phyloP scores from a whole-genome alignment of 352 stramenopile species.

The Thalassiosira delicatula region DNA sequence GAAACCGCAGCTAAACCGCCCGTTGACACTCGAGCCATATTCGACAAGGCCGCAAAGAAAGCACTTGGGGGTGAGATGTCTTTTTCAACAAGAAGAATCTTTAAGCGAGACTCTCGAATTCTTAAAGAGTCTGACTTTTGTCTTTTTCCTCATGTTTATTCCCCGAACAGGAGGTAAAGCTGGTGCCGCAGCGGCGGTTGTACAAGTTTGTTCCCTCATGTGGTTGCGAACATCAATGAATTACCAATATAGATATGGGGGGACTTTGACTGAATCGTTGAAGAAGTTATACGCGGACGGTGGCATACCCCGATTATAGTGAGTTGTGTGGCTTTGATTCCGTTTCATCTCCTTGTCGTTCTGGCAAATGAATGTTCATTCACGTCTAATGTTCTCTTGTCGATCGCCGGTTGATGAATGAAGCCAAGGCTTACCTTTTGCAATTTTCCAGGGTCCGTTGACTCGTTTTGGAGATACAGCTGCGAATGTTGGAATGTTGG shows the following conservation, averaged over 20 bases:
- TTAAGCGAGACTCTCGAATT: too few species aligned
- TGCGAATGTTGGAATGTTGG: conserved; percentile 88
- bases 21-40: conserved; percentile 44
- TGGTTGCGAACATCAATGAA: conserved; percentile 89
- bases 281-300: conserved; percentile 86
- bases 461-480: conserved; percentile 90
- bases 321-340: too few species aligned
- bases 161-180: too few species aligned
- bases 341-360: too few species aligned
- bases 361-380: too few species aligned
- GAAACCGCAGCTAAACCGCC: background rate
- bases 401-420: too few species aligned
- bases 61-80: conserved; percentile 73
- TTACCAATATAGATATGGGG: conserved; percentile 86
- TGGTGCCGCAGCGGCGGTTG: conserved; percentile 77
- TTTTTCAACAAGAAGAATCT: too few species aligned
- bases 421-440: conserved; percentile 86
- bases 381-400: too few species aligned
- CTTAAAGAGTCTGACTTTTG: too few species aligned
- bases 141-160: too few species aligned
- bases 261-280: conserved; percentile 77
- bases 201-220: conserved; percentile 88
- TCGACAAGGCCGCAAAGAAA: conserved; percentile 76
- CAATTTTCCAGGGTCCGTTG: conserved; percentile 84
- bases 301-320: conserved; percentile 87